Evolutionary conservation across 768 basidiomycete genomes (phyloP).

Genomic region (Tubosaeta brunneosetosa): DNA sequence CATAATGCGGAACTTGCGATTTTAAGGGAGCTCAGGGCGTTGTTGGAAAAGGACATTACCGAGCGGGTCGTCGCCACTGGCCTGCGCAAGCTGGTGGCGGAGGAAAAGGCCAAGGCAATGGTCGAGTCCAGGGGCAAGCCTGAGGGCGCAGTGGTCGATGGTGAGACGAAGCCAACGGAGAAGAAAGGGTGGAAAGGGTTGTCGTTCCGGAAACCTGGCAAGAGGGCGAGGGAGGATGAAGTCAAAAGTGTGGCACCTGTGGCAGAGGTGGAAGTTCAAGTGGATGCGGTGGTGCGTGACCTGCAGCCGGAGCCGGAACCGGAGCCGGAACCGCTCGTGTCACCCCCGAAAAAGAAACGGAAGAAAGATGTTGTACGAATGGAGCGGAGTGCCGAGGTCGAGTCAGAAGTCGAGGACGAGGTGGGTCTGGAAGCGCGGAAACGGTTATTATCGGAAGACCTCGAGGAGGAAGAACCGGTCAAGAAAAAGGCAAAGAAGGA

Average conservation of each 20-base stretch:
- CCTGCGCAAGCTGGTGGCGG: conserved; percentile 47
- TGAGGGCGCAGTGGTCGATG: conserved; percentile 28
- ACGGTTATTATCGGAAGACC: conserved; percentile 41
- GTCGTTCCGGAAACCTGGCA: conserved; percentile 43
- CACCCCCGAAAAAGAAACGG: conserved; percentile 55
- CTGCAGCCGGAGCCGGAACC: conserved; percentile 30
- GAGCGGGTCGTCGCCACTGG: conserved; percentile 56
- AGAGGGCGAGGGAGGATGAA: conserved; percentile 36
- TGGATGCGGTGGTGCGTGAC: conserved; percentile 28
- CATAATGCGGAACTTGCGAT: conserved; percentile 53
- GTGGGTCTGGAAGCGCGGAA: conserved; percentile 37
- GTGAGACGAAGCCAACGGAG: conserved; percentile 46
- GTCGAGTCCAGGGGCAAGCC: conserved; percentile 24
- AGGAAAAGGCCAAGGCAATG: conserved; percentile 42
- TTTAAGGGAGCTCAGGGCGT: conserved; percentile 47
- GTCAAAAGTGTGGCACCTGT: conserved; percentile 17
- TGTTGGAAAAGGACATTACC: conserved; percentile 62
- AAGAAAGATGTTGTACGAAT: conserved; percentile 42
- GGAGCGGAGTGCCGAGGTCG: conserved; percentile 43
- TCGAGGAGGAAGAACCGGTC: conserved; percentile 29
- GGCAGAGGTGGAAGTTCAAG: conserved; percentile 24
- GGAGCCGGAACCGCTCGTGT: conserved; percentile 28
- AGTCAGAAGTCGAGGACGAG: conserved; percentile 58
- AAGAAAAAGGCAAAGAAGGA: conserved; percentile 31
- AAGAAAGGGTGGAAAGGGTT: conserved; percentile 40